Percentiles rank a stretch among this genome's conserved stretches.
phyloP scores from a whole-genome alignment of 2,329 filamentous ascomycete species.

The Pestalotiopsis fici region DNA sequence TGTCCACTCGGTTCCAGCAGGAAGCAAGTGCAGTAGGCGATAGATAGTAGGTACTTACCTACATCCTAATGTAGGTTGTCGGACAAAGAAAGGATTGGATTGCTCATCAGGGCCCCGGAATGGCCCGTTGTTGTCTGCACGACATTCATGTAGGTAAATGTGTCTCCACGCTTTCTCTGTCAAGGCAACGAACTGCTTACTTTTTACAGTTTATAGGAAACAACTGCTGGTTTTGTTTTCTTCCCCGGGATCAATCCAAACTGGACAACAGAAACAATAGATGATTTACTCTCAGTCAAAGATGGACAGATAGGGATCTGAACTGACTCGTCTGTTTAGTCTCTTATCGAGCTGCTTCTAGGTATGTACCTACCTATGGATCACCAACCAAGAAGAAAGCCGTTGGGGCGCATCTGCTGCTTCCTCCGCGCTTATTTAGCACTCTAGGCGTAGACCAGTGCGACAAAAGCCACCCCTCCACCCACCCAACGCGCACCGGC shows the following conservation, averaged over 20 bases:
- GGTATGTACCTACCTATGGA: no score
- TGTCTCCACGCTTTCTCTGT: no score
- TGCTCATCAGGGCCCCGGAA: background rate
- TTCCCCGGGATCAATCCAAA: no score
- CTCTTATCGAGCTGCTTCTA: background rate
- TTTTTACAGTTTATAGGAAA: no score
- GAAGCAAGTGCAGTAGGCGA: background rate
- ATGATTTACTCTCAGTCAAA: background rate
- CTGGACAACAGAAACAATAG: no score
- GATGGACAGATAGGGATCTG: background rate
- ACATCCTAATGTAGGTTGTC: background rate
- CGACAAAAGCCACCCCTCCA: conserved; percentile 6
- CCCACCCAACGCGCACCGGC: background rate
- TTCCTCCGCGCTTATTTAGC: conserved; percentile 21
- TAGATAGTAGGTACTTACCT: no score
- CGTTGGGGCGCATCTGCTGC: conserved; percentile 15
- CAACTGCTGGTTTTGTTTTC: no score
- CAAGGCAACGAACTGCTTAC: no score
- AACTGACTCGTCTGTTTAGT: background rate
- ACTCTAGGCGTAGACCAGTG: background rate
- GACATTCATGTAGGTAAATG: background rate
- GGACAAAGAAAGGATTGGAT: background rate
- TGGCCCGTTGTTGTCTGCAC: background rate
- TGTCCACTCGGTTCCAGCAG: background rate
- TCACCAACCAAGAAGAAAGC: background rate